Evolutionary conservation across 345 rosid genomes (phyloP).

Genomic region (Gossypium thurberi): DNA sequence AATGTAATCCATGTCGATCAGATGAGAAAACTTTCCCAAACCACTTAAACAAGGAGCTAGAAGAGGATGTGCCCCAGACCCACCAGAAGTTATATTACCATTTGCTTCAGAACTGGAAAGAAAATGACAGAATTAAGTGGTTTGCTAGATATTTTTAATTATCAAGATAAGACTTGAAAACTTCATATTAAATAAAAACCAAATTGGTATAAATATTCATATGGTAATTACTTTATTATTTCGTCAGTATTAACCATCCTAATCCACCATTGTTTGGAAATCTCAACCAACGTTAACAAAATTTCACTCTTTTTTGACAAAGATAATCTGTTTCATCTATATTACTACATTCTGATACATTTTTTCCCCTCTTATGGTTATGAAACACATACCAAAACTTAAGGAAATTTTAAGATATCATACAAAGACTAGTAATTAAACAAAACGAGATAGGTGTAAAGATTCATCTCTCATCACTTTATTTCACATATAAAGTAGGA

Average conservation of each 20-base stretch:
- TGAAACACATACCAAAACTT: not conserved
- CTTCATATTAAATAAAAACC: not conserved
- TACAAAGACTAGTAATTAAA: not conserved
- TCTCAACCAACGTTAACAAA: not conserved
- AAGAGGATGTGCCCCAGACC: slow-evolving; percentile 53
- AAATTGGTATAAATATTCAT: not conserved
- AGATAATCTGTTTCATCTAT: not conserved
- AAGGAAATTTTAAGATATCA: not conserved
- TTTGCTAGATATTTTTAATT: not conserved
- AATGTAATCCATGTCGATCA: slow-evolving; percentile 75
- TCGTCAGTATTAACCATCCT: not conserved
- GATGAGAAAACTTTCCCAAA: slow-evolving; percentile 77
- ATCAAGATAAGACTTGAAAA: not conserved
- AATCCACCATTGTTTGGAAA: not conserved
- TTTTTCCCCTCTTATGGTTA: not conserved
- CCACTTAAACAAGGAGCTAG: slow-evolving; percentile 84
- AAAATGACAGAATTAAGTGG: not conserved
- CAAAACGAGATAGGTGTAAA: not conserved
- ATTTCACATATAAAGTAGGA: not conserved
- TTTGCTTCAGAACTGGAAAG: slow-evolving; percentile 43
- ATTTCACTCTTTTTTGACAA: not conserved
- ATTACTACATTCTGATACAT: not conserved
- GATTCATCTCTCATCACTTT: not conserved
- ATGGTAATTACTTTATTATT: not conserved
- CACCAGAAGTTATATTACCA: slow-evolving; percentile 23